Conservation (phyloP, 2,329 filamentous ascomycete genomes). For the Elsinoe fawcettii region DNA sequence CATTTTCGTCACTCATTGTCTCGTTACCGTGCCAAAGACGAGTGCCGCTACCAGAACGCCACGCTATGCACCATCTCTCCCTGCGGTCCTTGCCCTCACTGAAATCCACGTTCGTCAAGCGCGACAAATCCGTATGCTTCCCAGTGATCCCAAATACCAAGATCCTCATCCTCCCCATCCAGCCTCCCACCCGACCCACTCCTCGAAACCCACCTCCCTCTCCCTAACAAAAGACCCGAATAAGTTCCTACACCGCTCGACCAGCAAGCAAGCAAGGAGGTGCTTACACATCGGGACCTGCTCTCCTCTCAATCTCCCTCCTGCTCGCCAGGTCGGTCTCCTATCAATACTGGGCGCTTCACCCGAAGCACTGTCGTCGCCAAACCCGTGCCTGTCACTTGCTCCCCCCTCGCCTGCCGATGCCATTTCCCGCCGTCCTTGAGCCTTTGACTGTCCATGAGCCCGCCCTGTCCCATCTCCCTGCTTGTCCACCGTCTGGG, state of each 20-base stretch:
- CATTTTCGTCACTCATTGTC: not conserved
- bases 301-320: constrained; percentile 30
- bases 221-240: constrained; percentile 53
- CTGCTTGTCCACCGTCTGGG: too few species aligned
- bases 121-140: too few species aligned
- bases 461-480: too few species aligned
- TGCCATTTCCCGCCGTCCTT: too few species aligned
- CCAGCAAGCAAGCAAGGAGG: constrained; percentile 72
- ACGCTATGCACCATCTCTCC: not conserved
- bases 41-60: not conserved
- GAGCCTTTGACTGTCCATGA: too few species aligned
- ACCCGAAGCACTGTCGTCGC: too few species aligned
- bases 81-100: not conserved
- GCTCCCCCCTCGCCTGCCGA: too few species aligned
- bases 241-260: constrained; percentile 52
- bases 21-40: not conserved
- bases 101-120: too few species aligned
- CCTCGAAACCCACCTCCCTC: constrained; percentile 50
- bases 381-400: too few species aligned
- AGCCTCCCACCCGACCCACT: constrained; percentile 63
- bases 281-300: constrained; percentile 70
- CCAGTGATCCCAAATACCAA: too few species aligned
- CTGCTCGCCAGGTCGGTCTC: not conserved
- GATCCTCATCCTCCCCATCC: constrained; percentile 36
- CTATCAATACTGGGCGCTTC: not conserved